Evolutionary conservation across 2,329 filamentous ascomycete species (phyloP), one percentile per base, ranked within the genome.

Genomic region (Cadophora sp.): DNA sequence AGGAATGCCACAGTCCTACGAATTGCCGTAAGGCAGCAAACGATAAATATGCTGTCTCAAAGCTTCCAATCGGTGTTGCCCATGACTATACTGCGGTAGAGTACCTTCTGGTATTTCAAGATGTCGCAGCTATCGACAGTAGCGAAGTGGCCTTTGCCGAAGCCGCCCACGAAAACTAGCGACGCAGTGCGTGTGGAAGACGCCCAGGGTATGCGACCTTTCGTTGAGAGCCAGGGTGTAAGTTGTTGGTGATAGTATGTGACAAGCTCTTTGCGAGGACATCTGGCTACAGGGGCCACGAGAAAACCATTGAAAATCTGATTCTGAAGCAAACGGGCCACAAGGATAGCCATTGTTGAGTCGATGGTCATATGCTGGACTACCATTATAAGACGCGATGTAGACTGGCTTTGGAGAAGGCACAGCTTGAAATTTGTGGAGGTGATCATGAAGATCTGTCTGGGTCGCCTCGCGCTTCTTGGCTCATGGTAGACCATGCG

Each of bases 261-360:
- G 46, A 48, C 46, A 48, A 48, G 46, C 14, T 48, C 46, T 48
- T 48, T 48, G 6, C 46, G 46, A 48, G 46, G 46, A 48, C 46
- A 48, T 48, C 46, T 48, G 46, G 46, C 46, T 14, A 48, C 46
- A 48, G 46, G 46, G 46, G 16, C 46, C 16, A 48, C 46, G 46
- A 48, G 46, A 14, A 48, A 48, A 48, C 16, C 46, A 48, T 48
- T 48, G 22, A n/a, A 48, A 48, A 48, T 48, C 46, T 14, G 46
- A 48, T 22, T 48, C 46, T 48, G 22, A 48, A 48, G 14, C 4
- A 48, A 48, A 48, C 4, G 46, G 46, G 46, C 46, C 46, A 14
- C 46, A 48, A 48, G 46, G 46, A 48, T 48, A 48, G 46, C 46
- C 46, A 48, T 48, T 48, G 22, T 48, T 48, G 22, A 48, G 46